Evolutionary conservation across 257 asterid species (phyloP), one percentile per base, ranked within the genome.

Genomic region (Petunia axillaris): DNA sequence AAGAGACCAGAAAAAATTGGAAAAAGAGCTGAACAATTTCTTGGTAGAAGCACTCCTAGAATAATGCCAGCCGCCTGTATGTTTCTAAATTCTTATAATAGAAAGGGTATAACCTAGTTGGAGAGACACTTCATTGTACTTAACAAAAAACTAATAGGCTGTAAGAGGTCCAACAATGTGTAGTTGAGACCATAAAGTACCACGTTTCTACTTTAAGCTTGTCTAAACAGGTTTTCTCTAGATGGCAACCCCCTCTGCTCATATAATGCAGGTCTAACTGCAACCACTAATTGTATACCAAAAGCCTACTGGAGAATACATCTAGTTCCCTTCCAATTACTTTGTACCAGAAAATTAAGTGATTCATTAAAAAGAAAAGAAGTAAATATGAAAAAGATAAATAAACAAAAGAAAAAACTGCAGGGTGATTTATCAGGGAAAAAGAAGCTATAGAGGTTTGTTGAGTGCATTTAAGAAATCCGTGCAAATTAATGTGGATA

Each of bases 171-270:
- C 76, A 67, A 68, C 76, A 5, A 3, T 4, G 57, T 15, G 14
- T 10, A 52, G 57, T 52, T 52, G 57, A 13, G 11, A 52, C 9
- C 57, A 43, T 43, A 68, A 68, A 68, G 57, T 41, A 67, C 75
- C 43, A 8, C 1, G 39, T 2, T n/a, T 67, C 13, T 43, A 43
- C 8, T 14, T 3, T n/a, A 41, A 43, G 43, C 57, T 68, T 68
- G 55, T 68, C 75, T n/a, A 68, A 54, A 68, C 55, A 68, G 39
- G 39, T 68, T 68, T 43, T 43, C 52, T n/a, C 57, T 43, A 68
- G 57, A 41, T 4, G 55, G 43, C 43, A 8, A 6, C n/a, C 76
- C 57, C 43, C 76, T 67, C n/a, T 68, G 55, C 55, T 43, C 57
- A n/a, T 6, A 38, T 43, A 43, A 68, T 16, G 40, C 4, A 4